Percentiles rank a stretch among this genome's conserved stretches.
These are phyloP conservation scores for Colletotrichum chrysophilum DNA, from an alignment of 2,329 filamentous ascomycete species.

Conservation along the genomic window DNA sequence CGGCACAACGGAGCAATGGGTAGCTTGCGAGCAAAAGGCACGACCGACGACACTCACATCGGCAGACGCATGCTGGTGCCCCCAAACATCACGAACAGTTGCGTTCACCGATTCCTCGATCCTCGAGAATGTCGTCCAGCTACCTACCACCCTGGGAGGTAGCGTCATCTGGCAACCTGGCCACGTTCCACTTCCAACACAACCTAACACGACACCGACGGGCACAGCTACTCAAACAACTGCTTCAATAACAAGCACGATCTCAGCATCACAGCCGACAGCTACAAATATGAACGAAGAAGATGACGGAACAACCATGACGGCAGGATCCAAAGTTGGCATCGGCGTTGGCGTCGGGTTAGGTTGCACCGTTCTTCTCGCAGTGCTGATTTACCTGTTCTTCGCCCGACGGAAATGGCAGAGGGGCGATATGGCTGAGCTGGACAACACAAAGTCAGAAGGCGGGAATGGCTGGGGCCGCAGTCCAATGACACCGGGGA, in stretches of 20 bases:
- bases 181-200: constrained; percentile 24
- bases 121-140: constrained; percentile 30
- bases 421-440: background rate
- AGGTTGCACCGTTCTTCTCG: constrained; percentile 25
- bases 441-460: background rate
- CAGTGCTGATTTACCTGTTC: constrained; percentile 23
- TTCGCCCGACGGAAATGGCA: constrained; percentile 18
- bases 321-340: constrained; percentile 27
- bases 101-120: constrained; percentile 26
- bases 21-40: constrained; percentile 32
- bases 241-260: background rate
- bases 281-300: background rate
- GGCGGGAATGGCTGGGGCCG: background rate
- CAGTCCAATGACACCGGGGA: background rate
- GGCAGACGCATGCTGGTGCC: constrained; percentile 34
- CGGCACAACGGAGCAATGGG: constrained; percentile 33
- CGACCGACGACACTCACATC: constrained; percentile 24
- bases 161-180: constrained; percentile 31
- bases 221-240: background rate
- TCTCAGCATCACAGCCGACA: background rate
- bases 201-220: background rate
- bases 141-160: constrained; percentile 28
- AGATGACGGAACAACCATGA: constrained; percentile 16
- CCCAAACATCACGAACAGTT: constrained; percentile 29
- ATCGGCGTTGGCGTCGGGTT: constrained; percentile 25